A percentile compares a stretch with the other conserved stretches of the same genome.
phyloP scores from a whole-genome alignment of 495 filamentous ascomycete genomes.

The Elasticomyces elasticus region DNA sequence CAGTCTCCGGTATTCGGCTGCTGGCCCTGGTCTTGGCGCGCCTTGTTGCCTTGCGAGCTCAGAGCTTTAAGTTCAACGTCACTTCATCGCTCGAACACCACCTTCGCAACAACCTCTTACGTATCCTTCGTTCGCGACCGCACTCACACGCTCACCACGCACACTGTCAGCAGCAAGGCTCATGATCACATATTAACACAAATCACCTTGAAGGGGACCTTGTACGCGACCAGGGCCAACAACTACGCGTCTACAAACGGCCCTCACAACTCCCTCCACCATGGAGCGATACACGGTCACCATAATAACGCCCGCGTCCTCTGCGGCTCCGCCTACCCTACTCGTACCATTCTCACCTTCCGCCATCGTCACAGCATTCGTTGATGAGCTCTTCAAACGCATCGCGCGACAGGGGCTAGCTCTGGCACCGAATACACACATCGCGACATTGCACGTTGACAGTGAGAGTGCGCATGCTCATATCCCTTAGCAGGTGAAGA shows the following conservation, averaged over 20 bases:
- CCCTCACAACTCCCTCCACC: background rate
- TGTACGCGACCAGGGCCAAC: background rate
- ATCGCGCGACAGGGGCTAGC: slow-evolving; percentile 1
- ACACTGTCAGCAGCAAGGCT: no score
- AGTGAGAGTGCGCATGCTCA: background rate
- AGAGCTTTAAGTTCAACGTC: no score
- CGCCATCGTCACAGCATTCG: slow-evolving; percentile 8
- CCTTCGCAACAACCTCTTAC: background rate
- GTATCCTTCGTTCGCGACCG: no score
- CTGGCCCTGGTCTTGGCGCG: no score
- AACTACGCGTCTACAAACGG: background rate
- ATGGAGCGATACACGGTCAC: slow-evolving; percentile 15
- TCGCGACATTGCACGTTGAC: slow-evolving; percentile 18
- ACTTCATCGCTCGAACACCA: background rate
- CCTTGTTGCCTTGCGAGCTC: no score
- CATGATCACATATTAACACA: no score
- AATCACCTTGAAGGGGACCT: background rate
- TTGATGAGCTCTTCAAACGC: slow-evolving; percentile 9
- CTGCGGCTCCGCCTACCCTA: slow-evolving; percentile 3
- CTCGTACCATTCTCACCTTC: slow-evolving; percentile 6
- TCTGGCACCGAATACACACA: slow-evolving; percentile 8
- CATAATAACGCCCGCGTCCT: background rate
- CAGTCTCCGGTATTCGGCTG: no score
- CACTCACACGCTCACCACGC: no score
- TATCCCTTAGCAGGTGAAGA: background rate